A percentile compares a stretch with the other conserved stretches of the same genome.
Conservation (phyloP, 768 basidiomycete genomes). For the Auriscalpium orientale region DNA sequence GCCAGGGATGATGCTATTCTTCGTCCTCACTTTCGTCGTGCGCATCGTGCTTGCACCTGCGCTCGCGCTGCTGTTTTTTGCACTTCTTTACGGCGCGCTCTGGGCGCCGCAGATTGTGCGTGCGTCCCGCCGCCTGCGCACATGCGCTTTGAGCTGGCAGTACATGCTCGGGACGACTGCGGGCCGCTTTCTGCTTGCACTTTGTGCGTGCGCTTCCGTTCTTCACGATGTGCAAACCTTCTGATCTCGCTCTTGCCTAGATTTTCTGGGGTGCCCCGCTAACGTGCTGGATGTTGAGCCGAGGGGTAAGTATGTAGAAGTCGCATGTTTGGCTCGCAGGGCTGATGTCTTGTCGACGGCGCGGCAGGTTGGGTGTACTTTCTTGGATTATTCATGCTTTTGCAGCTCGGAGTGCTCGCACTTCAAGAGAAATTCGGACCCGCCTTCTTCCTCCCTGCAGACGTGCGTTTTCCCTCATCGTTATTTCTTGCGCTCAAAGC, state of each 20-base stretch:
- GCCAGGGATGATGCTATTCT: slow-evolving; percentile 57
- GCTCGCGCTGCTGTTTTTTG: slow-evolving; percentile 59
- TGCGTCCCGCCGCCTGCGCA: slow-evolving; percentile 61
- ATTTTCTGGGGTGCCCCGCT: slow-evolving; percentile 75
- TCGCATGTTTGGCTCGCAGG: neutral
- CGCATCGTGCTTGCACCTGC: slow-evolving; percentile 65
- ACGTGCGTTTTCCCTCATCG: slow-evolving; percentile 34
- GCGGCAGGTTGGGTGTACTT: slow-evolving; percentile 55
- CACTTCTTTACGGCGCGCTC: slow-evolving; percentile 64
- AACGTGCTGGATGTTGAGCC: slow-evolving; percentile 82
- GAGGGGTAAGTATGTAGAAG: slow-evolving; percentile 41
- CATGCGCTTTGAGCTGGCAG: slow-evolving; percentile 56
- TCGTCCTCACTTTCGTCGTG: slow-evolving; percentile 66
- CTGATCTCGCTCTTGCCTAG: slow-evolving; percentile 31
- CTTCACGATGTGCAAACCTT: neutral
- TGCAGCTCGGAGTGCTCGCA: slow-evolving; percentile 55
- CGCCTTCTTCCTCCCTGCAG: slow-evolving; percentile 72
- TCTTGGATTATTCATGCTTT: slow-evolving; percentile 49
- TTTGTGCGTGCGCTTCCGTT: slow-evolving; percentile 51
- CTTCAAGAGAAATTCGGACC: slow-evolving; percentile 76
- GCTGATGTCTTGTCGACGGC: neutral
- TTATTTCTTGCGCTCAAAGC: neutral
- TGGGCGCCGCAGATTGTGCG: slow-evolving; percentile 85
- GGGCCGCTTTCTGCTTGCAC: slow-evolving; percentile 58
- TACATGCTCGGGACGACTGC: slow-evolving; percentile 75